phyloP scores from a whole-genome alignment of 345 rosid species.

The Ceriops decandra region DNA sequence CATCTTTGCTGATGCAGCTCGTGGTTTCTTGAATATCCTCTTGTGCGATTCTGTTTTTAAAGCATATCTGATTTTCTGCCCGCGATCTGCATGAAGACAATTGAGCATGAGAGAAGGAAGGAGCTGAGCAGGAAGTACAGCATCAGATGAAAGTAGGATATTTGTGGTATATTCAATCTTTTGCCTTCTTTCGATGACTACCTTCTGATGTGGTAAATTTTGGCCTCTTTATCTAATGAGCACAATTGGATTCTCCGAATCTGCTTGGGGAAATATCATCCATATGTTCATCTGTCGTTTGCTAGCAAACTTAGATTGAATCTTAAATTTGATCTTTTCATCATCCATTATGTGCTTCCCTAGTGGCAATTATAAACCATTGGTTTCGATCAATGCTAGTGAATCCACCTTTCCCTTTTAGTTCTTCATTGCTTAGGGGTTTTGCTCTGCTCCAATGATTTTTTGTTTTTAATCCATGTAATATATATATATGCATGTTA shows the following conservation, averaged over 20 bases:
- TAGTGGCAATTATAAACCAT: constrained; percentile 8
- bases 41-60: no score
- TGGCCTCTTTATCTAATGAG: constrained; percentile 2
- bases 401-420: constrained; percentile 6
- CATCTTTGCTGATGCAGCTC: no score
- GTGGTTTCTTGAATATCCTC: no score
- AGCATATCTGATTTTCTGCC: no score
- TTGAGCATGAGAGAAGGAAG: constrained; percentile 30
- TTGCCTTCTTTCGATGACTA: not conserved
- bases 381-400: constrained; percentile 14
- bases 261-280: not conserved
- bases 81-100: constrained; percentile 37
- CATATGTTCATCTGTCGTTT: not conserved
- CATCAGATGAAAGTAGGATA: constrained; percentile 35
- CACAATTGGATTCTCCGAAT: not conserved
- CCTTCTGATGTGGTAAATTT: constrained; percentile 1
- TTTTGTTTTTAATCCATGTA: not conserved
- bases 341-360: not conserved
- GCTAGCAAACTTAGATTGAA: constrained; percentile 1
- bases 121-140: constrained; percentile 18
- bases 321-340: not conserved
- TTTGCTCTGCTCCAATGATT: not conserved
- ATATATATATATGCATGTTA: not conserved
- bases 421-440: constrained; percentile 17
- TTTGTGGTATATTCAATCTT: not conserved